These are phyloP conservation scores for Besnoitia besnoiti DNA, from an alignment of 169 alveolate genomes.

Conservation along the genomic window DNA sequence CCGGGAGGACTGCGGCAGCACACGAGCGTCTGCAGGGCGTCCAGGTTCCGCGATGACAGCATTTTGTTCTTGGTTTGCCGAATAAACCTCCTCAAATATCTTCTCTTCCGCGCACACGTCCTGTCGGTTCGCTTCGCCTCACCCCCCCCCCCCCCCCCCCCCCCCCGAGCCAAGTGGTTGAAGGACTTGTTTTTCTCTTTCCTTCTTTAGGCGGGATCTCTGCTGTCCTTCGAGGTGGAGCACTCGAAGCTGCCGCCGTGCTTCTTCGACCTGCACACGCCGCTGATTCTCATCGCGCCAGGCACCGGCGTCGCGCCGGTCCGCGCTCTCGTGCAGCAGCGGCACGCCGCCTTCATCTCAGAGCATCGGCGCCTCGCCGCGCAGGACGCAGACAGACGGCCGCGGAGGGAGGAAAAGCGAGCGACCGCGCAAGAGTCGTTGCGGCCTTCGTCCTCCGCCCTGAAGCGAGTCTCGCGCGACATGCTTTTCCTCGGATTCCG, in stretches of 20 bases:
- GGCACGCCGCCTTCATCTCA: slow-evolving; percentile 25
- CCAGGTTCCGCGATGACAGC: too few relatives aligned
- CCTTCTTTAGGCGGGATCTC: slow-evolving; percentile 7
- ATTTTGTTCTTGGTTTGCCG: too few relatives aligned
- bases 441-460: too few relatives aligned
- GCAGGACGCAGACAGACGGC: background rate
- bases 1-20: too few relatives aligned
- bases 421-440: background rate
- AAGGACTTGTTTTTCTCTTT: background rate
- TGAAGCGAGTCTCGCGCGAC: too few relatives aligned
- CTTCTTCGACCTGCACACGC: background rate
- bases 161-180: too few relatives aligned
- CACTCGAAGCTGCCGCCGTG: slow-evolving; percentile 63
- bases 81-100: too few relatives aligned
- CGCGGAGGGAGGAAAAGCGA: background rate
- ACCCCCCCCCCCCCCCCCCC: too few relatives aligned
- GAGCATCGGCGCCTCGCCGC: too few relatives aligned
- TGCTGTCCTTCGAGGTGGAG: slow-evolving; percentile 65
- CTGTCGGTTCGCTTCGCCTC: too few relatives aligned
- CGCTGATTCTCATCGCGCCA: slow-evolving; percentile 74
- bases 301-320: slow-evolving; percentile 83
- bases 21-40: too few relatives aligned
- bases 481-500: slow-evolving; percentile 55
- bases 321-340: slow-evolving; percentile 69
- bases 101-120: too few relatives aligned